A percentile compares a stretch with the other conserved stretches of the same genome.
Conservation (phyloP, 2,329 filamentous ascomycete genomes). For the Alternaria viburni region DNA sequence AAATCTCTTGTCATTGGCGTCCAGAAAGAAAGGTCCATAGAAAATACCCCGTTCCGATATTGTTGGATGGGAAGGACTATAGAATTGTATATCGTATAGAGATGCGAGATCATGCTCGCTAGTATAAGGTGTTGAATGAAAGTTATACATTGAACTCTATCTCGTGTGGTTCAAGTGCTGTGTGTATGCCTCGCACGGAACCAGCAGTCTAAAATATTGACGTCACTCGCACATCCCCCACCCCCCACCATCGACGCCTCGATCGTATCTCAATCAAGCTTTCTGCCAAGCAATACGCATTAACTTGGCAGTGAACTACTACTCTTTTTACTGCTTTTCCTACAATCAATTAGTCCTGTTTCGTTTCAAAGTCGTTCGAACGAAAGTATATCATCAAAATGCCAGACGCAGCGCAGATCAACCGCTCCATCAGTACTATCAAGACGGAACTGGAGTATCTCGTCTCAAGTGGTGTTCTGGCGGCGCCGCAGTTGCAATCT, state of each 20-base stretch:
- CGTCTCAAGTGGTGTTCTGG: constrained; percentile 20
- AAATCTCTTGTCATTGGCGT: constrained; percentile 13
- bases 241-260: too few relatives aligned
- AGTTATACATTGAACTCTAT: background rate
- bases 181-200: too few relatives aligned
- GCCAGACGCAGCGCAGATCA: constrained; percentile 24
- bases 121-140: background rate
- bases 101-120: background rate
- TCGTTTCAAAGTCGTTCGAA: background rate
- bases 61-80: constrained; percentile 9
- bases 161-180: too few relatives aligned
- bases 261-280: background rate
- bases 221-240: background rate
- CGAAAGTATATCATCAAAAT: background rate
- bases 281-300: background rate
- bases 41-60: constrained; percentile 23
- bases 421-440: constrained; percentile 21
- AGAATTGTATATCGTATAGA: constrained; percentile 14
- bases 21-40: constrained; percentile 13
- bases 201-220: background rate
- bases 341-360: too few relatives aligned
- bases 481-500: constrained; percentile 21
- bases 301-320: constrained; percentile 9
- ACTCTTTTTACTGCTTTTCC: background rate
- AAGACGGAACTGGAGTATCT: constrained; percentile 26